Evolutionary conservation across 768 basidiomycete species (phyloP).

Genomic region (Pleurotus cornucopiae): DNA sequence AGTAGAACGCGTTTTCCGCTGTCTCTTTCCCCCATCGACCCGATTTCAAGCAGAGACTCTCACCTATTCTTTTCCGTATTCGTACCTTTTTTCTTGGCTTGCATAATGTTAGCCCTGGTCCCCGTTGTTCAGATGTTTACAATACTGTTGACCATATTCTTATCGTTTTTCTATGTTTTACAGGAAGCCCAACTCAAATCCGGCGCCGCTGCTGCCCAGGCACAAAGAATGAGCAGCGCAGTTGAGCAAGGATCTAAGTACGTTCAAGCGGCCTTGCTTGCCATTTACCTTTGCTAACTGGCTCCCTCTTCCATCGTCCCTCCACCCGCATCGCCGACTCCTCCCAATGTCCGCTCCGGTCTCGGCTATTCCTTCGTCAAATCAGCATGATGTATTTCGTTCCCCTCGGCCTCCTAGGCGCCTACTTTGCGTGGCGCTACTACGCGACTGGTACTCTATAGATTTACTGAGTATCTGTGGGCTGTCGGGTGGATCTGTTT

Average conservation of each 20-base stretch:
- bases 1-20: too few species aligned
- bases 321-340: conserved; percentile 1
- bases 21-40: not conserved
- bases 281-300: not conserved
- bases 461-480: too few species aligned
- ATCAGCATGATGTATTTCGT: conserved; percentile 77
- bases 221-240: conserved; percentile 37
- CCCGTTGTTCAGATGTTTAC: too few species aligned
- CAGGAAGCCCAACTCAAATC: conserved; percentile 54
- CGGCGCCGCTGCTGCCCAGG: conserved; percentile 42
- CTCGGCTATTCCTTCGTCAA: not conserved
- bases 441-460: conserved; percentile 30
- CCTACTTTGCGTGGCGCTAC: conserved; percentile 85
- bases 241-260: conserved; percentile 71
- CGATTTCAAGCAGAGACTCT: not conserved
- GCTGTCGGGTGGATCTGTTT: too few species aligned
- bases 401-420: conserved; percentile 74
- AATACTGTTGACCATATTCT: not conserved
- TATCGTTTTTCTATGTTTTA: not conserved
- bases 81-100: too few species aligned
- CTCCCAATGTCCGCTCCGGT: not conserved
- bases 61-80: too few species aligned
- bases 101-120: too few species aligned
- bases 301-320: conserved; percentile 11
- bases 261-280: conserved; percentile 16